Base-by-base conservation (phyloP, 176 grass and related monocot genomes). In the Pontederia paniculata region DNA sequence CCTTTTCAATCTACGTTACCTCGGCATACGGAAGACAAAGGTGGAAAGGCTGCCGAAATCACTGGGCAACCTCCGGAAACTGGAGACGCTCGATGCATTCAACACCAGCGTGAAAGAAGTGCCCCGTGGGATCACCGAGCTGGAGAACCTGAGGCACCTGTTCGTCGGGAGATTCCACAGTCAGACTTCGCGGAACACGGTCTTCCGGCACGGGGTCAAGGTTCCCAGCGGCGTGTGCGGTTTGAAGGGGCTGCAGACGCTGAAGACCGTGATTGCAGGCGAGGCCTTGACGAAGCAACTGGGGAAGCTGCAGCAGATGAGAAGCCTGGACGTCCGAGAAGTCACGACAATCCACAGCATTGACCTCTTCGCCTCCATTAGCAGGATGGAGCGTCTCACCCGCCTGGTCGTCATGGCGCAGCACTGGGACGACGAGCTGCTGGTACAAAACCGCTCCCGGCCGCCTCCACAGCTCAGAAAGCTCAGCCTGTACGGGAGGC, bases 11-110 rank as follows among this genome's bases (percentile, higher is more conserved):
- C 57, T 85, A 11, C 62, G 55, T 1, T 85, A 72, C 55, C 17
- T 85, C 12, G 43, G 73, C 17, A 23, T 86, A 19, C 61, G 64
- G 13, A 16, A 59, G 18, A 74, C 83, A 5, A 77, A 10, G 7
- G 59, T 86, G 3, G 44, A 57, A 50, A 28, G 17, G 11, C 58
- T 86, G 2, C 83, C 77, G 1, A 65, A 76, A 0, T 64, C 62
- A 8, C 37, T 84, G 61, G 76, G 72, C 3, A 15, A 20, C 9
- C 42, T 80, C 23, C 57, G 10, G 25, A 59, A 84, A 31, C 56
- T 84, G 25, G 76, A 84, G 65, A 84, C 72, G 20, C 69, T 84
- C 70, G 82, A 84, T 15, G 5, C 76, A 8, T 55, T 75, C 45
- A 67, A 58, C 48, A 72, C 62, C 47, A 71, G 17, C 54, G 62